Conservation (phyloP, 139 green algal genomes). For the Chlamydomonas incerta region DNA sequence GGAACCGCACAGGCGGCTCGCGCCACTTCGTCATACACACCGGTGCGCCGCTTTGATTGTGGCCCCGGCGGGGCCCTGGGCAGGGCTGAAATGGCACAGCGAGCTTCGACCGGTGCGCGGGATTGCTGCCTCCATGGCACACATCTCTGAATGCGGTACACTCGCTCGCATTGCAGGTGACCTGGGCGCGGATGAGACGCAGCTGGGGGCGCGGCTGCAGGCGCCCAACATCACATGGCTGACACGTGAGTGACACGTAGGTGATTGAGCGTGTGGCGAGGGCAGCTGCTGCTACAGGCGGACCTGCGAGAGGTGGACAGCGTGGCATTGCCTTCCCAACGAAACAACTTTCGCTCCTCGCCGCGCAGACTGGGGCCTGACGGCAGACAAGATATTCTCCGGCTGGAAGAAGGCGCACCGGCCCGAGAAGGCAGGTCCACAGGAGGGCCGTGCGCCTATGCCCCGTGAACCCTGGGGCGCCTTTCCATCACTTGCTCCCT, state of each 20-base stretch:
- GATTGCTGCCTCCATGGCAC: too few species aligned
- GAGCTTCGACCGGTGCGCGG: too few species aligned
- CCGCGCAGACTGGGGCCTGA: slow-evolving; percentile 48
- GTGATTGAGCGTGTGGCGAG: too few species aligned
- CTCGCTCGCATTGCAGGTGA: background rate
- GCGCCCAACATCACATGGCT: slow-evolving; percentile 27
- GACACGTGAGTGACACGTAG: background rate
- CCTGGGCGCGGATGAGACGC: slow-evolving; percentile 17
- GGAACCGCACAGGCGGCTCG: slow-evolving; percentile 9
- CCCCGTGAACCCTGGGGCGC: too few species aligned
- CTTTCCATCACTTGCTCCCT: background rate
- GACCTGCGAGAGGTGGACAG: too few species aligned
- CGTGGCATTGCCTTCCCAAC: too few species aligned
- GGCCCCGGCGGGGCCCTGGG: too few species aligned
- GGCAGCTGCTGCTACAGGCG: too few species aligned
- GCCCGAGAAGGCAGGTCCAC: slow-evolving; percentile 1
- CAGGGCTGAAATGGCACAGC: too few species aligned
- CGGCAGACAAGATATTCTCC: background rate
- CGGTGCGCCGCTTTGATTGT: background rate
- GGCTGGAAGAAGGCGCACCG: slow-evolving; percentile 45
- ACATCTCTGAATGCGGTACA: background rate
- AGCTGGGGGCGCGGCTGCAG: background rate
- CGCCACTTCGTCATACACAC: slow-evolving; percentile 55
- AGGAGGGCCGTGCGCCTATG: background rate
- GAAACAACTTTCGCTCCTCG: too few species aligned